A percentile compares a stretch with the other conserved stretches of the same genome.
Evolutionary conservation across 108 stramenopile species (phyloP).

Genomic region (Cyclotella sp.): DNA sequence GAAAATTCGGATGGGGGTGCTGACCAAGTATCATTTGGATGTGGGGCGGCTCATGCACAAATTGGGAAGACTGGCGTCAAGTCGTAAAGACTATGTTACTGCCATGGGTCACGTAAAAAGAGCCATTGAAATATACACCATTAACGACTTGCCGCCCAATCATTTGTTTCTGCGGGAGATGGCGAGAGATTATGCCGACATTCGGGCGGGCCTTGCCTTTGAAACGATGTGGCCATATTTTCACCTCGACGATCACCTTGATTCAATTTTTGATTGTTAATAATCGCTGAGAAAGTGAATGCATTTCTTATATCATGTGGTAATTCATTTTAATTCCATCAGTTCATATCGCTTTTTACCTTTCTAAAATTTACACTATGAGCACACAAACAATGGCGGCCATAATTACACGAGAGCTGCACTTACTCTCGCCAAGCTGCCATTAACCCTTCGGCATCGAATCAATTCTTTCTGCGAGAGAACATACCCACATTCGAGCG

Average conservation of each 20-base stretch:
- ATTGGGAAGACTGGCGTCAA: slow-evolving; percentile 70
- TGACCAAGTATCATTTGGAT: slow-evolving; percentile 72
- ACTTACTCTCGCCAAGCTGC: no score
- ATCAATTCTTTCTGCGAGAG: no score
- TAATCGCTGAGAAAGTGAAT: not conserved
- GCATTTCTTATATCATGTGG: not conserved
- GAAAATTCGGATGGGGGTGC: slow-evolving; percentile 52
- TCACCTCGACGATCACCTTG: not conserved
- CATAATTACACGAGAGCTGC: no score
- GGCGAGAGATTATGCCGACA: slow-evolving; percentile 77
- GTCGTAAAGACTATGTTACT: slow-evolving; percentile 54
- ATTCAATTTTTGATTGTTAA: slow-evolving; percentile 8
- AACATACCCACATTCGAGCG: no score
- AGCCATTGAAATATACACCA: slow-evolving; percentile 69
- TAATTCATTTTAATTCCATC: not conserved
- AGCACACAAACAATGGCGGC: no score
- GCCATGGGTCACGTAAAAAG: slow-evolving; percentile 66
- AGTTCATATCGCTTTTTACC: no score
- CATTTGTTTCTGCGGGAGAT: slow-evolving; percentile 84
- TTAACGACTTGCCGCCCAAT: slow-evolving; percentile 67
- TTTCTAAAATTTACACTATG: no score
- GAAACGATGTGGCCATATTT: not conserved
- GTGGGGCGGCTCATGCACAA: slow-evolving; percentile 84
- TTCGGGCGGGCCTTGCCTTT: slow-evolving; percentile 75
- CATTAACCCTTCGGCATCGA: no score